Conservation (phyloP, 345 rosid genomes). For the Mangifera indica region DNA sequence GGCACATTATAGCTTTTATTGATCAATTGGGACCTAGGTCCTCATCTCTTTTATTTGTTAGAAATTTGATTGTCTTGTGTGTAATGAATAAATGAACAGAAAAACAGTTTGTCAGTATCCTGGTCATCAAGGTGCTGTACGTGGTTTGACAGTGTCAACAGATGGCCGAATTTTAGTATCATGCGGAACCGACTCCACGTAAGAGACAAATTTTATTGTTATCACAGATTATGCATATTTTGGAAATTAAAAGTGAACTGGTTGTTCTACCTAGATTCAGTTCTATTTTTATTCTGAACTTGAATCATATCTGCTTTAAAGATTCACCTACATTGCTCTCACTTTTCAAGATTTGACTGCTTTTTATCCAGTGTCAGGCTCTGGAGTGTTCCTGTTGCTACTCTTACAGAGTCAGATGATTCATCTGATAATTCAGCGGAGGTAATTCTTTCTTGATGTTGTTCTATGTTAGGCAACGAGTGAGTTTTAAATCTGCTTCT, state of each 20-base stretch:
- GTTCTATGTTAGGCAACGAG: neutral
- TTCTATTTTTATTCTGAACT: slow-evolving; percentile 1
- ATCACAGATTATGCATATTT: neutral
- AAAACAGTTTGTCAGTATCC: slow-evolving; percentile 86
- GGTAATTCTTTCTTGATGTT: slow-evolving; percentile 41
- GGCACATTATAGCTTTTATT: neutral
- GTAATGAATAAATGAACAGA: slow-evolving; percentile 40
- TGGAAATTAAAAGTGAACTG: neutral
- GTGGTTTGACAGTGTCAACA: slow-evolving; percentile 84
- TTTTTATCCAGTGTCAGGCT: slow-evolving; percentile 70
- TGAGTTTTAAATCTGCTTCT: neutral
- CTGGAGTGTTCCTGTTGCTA: slow-evolving; percentile 86
- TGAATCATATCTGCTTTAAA: neutral
- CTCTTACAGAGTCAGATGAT: slow-evolving; percentile 45
- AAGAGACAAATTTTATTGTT: slow-evolving; percentile 29
- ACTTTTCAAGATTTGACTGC: neutral
- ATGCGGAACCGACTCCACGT: slow-evolving; percentile 92
- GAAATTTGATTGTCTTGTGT: slow-evolving; percentile 9
- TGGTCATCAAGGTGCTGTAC: slow-evolving; percentile 92
- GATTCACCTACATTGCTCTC: neutral
- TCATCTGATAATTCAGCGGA: slow-evolving; percentile 41
- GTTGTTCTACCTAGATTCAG: neutral
- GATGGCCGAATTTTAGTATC: slow-evolving; percentile 80
- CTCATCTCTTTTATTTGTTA: neutral
- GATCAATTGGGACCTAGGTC: neutral